Conservation (phyloP, 306 rosid genomes). For the Fagus sylvatica region DNA sequence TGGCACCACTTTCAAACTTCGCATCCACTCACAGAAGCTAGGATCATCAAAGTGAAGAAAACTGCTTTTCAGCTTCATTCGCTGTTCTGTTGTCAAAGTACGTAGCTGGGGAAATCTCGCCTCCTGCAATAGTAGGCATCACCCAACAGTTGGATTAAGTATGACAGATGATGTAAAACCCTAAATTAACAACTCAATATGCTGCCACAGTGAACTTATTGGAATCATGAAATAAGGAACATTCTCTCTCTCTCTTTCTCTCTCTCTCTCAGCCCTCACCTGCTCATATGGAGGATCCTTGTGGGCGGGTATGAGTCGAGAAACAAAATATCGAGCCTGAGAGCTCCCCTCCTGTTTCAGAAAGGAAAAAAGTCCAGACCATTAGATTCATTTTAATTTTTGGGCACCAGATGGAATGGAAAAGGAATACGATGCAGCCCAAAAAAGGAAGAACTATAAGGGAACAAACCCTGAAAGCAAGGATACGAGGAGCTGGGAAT, state of each 20-base stretch:
- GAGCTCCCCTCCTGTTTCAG: slow-evolving; percentile 96
- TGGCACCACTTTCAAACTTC: slow-evolving; percentile 74
- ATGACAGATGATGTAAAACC: neutral
- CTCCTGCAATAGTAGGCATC: slow-evolving; percentile 55
- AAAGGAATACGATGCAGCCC: neutral
- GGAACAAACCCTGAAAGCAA: slow-evolving; percentile 76
- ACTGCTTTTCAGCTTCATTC: slow-evolving; percentile 89
- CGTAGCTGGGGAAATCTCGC: slow-evolving; percentile 87
- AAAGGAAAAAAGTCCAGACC: slow-evolving; percentile 5
- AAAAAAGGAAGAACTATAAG: neutral
- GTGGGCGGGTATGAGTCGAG: slow-evolving; percentile 96
- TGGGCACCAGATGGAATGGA: slow-evolving; percentile 9
- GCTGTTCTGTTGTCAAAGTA: slow-evolving; percentile 64
- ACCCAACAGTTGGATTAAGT: neutral
- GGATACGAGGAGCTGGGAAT: slow-evolving; percentile 97
- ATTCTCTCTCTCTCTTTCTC: neutral
- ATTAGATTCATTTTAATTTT: slow-evolving; percentile 23
- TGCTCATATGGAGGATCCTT: slow-evolving; percentile 99
- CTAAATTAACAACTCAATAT: neutral
- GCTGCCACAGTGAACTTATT: neutral
- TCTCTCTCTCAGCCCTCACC: slow-evolving; percentile 41
- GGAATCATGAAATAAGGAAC: slow-evolving; percentile 3
- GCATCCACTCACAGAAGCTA: slow-evolving; percentile 92
- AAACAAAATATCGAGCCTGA: slow-evolving; percentile 88
- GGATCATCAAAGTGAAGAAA: slow-evolving; percentile 94